Evolutionary conservation across 208 protist genomes (phyloP), one percentile per base, ranked within the genome.

Genomic region (Wallacemonas rigidus): DNA sequence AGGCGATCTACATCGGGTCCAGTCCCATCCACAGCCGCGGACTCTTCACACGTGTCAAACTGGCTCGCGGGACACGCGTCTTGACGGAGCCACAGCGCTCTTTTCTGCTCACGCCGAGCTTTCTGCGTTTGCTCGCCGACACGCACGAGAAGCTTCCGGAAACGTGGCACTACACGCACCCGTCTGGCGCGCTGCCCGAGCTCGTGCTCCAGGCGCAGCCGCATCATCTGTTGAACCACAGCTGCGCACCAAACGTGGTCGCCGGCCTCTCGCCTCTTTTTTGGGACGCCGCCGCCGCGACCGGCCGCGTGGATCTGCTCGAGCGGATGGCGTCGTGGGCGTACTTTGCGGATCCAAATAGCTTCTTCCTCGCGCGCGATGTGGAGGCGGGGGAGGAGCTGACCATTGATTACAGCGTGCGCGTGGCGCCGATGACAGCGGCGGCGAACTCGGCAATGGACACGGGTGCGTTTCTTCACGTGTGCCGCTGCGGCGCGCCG

Each of bases 211-310:
- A 87, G 72, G 79, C 83, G 36, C 79, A 83, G 61, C 83, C 88
- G 53, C 86, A 91, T 68, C 88, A 93, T 69, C 41, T 93, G 0
- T 74, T 93, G 69, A 94, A 94, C 75, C 89, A 94, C 69, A 90
- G 85, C 80, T 94, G 89, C 69, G 70, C 74, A 35, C 63, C 86
- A 2, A 94, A 94, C 64, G 75, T 89, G 2, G 88, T 85, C 48
- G 77, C 79, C 41, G 86, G 89, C 11, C 80, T 94, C 39, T 94
- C 89, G 11, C 79, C 43, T n/a, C 58, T 71, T 38, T 90, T 89
- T 55, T 94, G 86, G 89, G 70, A 60, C 0, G 78, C 84, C 11
- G 86, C 84, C 2, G 40, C 26, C 12, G 69, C 72, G 0, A 77
- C 72, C 12, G 70, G 14, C 8, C 67, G 36, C 2, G 62, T 57